These are phyloP conservation scores for Geum urbanum DNA, from an alignment of 306 rosid species.

Conservation along the genomic window DNA sequence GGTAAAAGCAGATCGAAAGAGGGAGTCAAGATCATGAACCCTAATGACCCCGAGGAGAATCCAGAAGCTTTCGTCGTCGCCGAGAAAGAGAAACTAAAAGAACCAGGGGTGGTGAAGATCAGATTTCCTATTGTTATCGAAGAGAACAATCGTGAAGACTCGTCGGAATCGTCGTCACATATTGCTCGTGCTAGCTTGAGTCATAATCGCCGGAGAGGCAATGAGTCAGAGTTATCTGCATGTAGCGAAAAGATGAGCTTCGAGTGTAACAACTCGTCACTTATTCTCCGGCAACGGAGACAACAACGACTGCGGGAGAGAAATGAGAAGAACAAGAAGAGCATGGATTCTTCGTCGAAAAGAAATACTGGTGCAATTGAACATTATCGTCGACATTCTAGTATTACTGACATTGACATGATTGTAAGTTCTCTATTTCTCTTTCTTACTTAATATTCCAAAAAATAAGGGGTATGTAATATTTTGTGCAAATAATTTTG, in stretches of 20 bases:
- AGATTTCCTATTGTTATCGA: neutral
- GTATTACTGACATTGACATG: neutral
- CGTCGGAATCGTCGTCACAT: neutral
- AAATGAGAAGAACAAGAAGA: slow-evolving; percentile 13
- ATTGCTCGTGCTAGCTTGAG: neutral
- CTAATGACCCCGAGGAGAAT: slow-evolving; percentile 46
- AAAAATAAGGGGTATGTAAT: no score
- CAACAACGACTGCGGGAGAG: neutral
- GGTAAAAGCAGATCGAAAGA: slow-evolving; percentile 18
- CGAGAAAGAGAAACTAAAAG: neutral
- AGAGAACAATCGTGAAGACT: neutral
- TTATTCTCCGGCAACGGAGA: slow-evolving; percentile 1
- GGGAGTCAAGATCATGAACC: slow-evolving; percentile 25
- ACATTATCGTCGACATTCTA: neutral
- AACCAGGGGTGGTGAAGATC: neutral
- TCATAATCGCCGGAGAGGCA: neutral
- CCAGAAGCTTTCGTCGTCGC: slow-evolving; percentile 28
- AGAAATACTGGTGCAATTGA: neutral
- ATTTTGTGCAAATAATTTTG: neutral
- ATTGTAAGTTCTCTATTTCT: neutral
- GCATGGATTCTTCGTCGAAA: neutral
- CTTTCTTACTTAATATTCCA: no score
- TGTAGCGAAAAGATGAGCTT: slow-evolving; percentile 26
- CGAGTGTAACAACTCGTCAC: slow-evolving; percentile 8
- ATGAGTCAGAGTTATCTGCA: neutral